Base-by-base conservation (phyloP, 805 yeast genomes). In the Sugiyamaella americana region DNA sequence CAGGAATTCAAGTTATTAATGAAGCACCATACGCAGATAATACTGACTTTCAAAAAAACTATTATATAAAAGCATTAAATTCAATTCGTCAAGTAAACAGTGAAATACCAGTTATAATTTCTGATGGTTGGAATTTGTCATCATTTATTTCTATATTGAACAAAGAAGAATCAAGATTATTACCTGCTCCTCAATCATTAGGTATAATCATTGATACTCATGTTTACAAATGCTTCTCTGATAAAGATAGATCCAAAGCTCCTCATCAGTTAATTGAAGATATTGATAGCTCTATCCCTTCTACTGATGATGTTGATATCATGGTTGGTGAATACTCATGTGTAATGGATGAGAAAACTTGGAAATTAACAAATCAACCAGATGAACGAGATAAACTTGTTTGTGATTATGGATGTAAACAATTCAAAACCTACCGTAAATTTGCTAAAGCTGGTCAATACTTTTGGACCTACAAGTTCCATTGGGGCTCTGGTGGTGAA, bases 101-200 rank as follows among this genome's bases (percentile, higher is more conserved):
- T 1, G 64, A 64, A 1, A 64, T 87, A 29, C 96, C 96, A 0
- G 70, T 91, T 4, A 68, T 84, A 16, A 84, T 91, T 30, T 86
- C 96, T 1, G 98, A 91, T 61, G 95, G 95, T 2, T 93, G 98
- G 98, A 82, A 87, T 81, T 76, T 93, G 3, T 75, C 76, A 53
- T 85, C 78, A 59, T 86, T 88, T 86, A 80, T 74, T 20, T 69
- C 79, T 50, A 85, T 84, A 81, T 63, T 87, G 5, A 73, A 73
- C 42, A 59, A 66, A 29, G 72, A 74, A 32, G 46, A 51, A 45
- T 47, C 44, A 32, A 29, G 16, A 11, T 23, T 41, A 8, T 26
- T 40, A 4, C 30, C 36, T 26, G 66, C 66, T 37, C 51, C 60
- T 13, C 29, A 41, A 11, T 18, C 43, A 16, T 53, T 78, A 3